Base-by-base conservation (phyloP, 1,139 yeast genomes). In the Magnusiomyces paraingens region DNA sequence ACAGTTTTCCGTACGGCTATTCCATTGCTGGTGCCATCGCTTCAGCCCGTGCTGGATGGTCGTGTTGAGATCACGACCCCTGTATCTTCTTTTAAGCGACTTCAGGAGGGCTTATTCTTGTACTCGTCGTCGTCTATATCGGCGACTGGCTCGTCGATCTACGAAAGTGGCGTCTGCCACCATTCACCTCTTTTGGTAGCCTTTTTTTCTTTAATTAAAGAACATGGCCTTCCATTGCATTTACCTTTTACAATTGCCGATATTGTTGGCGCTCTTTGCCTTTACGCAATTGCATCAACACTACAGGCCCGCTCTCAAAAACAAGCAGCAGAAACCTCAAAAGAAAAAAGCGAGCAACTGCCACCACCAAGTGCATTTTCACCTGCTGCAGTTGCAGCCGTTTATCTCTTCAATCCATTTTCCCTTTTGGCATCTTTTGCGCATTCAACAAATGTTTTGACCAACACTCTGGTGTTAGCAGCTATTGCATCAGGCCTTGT, bases 111-210 rank as follows among this genome's bases (percentile, higher is more conserved):
- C 10, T 75, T 89, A 48, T 90, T 80, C 65, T 79, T 87, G 58
- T 70, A 81, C 55, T 47, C 47, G 68, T 20, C 50, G 14, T 36
- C 15, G 17, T 36, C 50, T 15, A 47, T 47, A 20, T 47, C 75
- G n/a, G 32, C 32, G 32, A 78, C 82, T 59, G 76, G 77, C 14
- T 74, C 85, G 50, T 78, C 84, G 56, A 81, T 91, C 4, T 91
- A 90, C 64, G 82, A 81, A 57, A 95, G 96, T 18, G 95, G 96
- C 1, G 83, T 88, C 35, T 88, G 86, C 49, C 94, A 90, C 67
- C 95, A 89, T 58, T 64, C 95, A 3, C 96, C 96, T 1, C 66
- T 91, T 38, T 64, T 87, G 44, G 76, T 88, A 52, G 72, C 76
- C 4, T 60, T 81, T 11, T 73, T 85, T 59, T 73, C 75, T 35